phyloP scores from a whole-genome alignment of 306 rosid genomes.

The Cercis canadensis region DNA sequence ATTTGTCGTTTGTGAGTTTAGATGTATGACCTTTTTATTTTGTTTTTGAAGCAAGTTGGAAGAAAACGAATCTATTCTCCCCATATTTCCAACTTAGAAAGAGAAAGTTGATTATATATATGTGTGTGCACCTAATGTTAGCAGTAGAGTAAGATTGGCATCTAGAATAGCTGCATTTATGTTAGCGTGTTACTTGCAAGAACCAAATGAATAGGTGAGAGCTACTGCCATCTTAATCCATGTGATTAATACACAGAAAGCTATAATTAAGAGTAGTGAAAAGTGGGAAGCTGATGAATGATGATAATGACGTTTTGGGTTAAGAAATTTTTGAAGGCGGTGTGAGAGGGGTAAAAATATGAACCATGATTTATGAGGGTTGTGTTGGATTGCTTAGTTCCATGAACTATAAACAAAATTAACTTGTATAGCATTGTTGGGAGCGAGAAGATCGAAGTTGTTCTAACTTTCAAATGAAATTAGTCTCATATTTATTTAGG shows the following conservation, averaged over 20 bases:
- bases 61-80: neutral
- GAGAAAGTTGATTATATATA: neutral
- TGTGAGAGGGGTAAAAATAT: neutral
- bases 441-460: too few species aligned
- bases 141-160: neutral
- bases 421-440: too few species aligned
- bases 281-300: too few species aligned
- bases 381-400: too few species aligned
- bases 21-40: neutral
- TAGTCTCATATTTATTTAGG: too few species aligned
- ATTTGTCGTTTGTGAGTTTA: neutral
- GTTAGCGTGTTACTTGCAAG: neutral
- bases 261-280: too few species aligned
- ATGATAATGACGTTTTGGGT: too few species aligned
- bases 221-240: neutral
- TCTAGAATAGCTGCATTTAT: neutral
- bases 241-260: too few species aligned
- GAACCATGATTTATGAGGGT: too few species aligned
- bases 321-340: neutral
- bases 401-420: too few species aligned
- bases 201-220: neutral
- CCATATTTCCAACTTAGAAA: conserved; percentile 7
- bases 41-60: neutral
- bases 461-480: too few species aligned
- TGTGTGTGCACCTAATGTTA: neutral